phyloP scores from a whole-genome alignment of 371 early-diverging fungal species.

The Circinella minor region DNA sequence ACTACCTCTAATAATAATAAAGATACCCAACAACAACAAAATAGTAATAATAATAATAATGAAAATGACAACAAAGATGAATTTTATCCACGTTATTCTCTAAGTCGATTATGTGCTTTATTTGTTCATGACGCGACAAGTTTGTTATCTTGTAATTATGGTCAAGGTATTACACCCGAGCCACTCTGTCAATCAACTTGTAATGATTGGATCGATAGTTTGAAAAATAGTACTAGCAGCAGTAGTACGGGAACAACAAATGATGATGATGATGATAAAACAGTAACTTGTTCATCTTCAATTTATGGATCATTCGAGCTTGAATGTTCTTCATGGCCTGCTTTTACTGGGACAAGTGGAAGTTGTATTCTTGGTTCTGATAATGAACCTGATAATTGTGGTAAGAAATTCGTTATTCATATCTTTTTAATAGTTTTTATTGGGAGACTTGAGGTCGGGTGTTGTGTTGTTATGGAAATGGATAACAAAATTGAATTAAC shows the following conservation, averaged over 20 bases:
- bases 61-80: constrained; percentile 8
- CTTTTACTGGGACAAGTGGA: constrained; percentile 27
- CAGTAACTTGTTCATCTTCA: constrained; percentile 1
- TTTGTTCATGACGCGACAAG: constrained; percentile 32
- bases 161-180: constrained; percentile 25
- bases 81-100: constrained; percentile 42
- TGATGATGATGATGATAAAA: not conserved
- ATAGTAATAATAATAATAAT: constrained; percentile 15
- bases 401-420: constrained; percentile 19
- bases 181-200: constrained; percentile 41
- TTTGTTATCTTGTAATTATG: constrained; percentile 35
- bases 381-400: constrained; percentile 48
- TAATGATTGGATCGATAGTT: constrained; percentile 29
- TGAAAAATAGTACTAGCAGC: constrained; percentile 20
- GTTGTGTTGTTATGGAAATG: no score
- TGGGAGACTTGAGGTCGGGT: no score
- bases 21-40: no score
- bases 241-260: not conserved
- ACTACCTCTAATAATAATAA: not conserved
- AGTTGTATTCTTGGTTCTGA: constrained; percentile 43
- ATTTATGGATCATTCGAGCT: not conserved
- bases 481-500: not conserved
- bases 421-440: not conserved
- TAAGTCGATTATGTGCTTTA: constrained; percentile 35
- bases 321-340: constrained; percentile 38